Evolutionary conservation across 2,329 filamentous ascomycete species (phyloP).

Genomic region (Apiospora hydei): DNA sequence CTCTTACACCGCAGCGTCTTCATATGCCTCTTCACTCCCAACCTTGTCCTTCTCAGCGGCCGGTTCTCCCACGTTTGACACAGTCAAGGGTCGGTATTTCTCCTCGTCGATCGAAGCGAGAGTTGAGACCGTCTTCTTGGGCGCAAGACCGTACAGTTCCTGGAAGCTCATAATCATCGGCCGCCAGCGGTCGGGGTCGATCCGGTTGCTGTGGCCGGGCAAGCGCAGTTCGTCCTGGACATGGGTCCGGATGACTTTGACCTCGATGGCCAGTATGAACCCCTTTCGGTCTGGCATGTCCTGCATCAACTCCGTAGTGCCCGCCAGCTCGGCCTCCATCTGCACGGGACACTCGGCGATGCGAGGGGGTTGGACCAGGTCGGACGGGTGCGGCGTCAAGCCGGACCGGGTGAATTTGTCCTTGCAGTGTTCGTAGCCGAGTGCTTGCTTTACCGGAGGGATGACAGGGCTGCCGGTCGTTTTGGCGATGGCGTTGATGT

Average conservation of each 20-base stretch:
- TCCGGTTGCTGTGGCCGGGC: conserved; percentile 46
- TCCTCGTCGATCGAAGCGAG: conserved; percentile 42
- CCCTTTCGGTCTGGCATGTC: conserved; percentile 42
- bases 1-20: background rate
- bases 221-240: conserved; percentile 44
- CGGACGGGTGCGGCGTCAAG: conserved; percentile 45
- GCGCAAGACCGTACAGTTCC: conserved; percentile 48
- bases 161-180: conserved; percentile 55
- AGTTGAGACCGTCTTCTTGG: conserved; percentile 34
- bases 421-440: conserved; percentile 45
- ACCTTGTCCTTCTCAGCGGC: background rate
- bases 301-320: conserved; percentile 41
- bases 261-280: conserved; percentile 43
- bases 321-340: conserved; percentile 50
- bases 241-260: conserved; percentile 46
- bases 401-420: conserved; percentile 47
- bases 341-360: conserved; percentile 50
- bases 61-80: background rate
- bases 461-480: conserved; percentile 45
- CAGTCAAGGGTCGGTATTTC: conserved; percentile 32
- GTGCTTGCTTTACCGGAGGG: conserved; percentile 37
- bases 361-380: conserved; percentile 43
- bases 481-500: conserved; percentile 47
- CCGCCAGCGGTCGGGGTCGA: conserved; percentile 51
- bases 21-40: background rate